phyloP scores from a whole-genome alignment of 2,329 filamentous ascomycete genomes.

The Diplodia corticola region DNA sequence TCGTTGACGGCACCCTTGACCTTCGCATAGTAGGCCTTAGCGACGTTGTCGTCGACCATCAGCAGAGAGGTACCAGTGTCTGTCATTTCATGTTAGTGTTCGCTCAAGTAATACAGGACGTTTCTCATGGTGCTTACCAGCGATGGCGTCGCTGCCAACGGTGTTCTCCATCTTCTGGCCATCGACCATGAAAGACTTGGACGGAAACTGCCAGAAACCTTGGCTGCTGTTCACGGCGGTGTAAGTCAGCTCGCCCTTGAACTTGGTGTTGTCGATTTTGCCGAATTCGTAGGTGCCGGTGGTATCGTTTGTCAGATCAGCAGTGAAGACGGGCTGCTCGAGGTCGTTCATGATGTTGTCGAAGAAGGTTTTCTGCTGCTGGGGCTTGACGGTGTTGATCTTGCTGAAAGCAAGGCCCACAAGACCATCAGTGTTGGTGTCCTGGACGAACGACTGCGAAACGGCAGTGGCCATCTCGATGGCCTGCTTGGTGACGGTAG shows the following conservation, averaged over 20 bases:
- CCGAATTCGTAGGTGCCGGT: slow-evolving; percentile 74
- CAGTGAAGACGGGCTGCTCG: slow-evolving; percentile 68
- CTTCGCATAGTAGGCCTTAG: slow-evolving; percentile 48
- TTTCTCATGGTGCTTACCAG: slow-evolving; percentile 27
- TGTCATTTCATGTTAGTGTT: background rate
- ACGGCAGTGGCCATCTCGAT: slow-evolving; percentile 65
- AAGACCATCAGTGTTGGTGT: slow-evolving; percentile 66
- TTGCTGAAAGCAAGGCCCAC: slow-evolving; percentile 48
- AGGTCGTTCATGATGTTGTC: slow-evolving; percentile 66
- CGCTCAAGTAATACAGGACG: too few species aligned
- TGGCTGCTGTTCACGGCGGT: slow-evolving; percentile 60
- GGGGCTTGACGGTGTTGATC: slow-evolving; percentile 53
- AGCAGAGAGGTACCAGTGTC: slow-evolving; percentile 64
- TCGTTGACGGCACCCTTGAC: slow-evolving; percentile 42
- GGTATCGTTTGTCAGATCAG: slow-evolving; percentile 61
- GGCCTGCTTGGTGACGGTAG: slow-evolving; percentile 61
- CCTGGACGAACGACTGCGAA: slow-evolving; percentile 58
- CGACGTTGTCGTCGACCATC: slow-evolving; percentile 57
- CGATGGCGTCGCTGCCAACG: slow-evolving; percentile 46
- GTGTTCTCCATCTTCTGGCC: slow-evolving; percentile 58
- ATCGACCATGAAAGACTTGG: slow-evolving; percentile 58
- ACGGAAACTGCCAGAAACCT: slow-evolving; percentile 71
- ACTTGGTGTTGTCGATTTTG: slow-evolving; percentile 63
- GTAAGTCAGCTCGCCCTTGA: slow-evolving; percentile 63
- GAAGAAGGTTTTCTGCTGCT: slow-evolving; percentile 70